Evolutionary conservation across 2,329 filamentous ascomycete species (phyloP).

Genomic region (Aspergillus ochraceoroseus): DNA sequence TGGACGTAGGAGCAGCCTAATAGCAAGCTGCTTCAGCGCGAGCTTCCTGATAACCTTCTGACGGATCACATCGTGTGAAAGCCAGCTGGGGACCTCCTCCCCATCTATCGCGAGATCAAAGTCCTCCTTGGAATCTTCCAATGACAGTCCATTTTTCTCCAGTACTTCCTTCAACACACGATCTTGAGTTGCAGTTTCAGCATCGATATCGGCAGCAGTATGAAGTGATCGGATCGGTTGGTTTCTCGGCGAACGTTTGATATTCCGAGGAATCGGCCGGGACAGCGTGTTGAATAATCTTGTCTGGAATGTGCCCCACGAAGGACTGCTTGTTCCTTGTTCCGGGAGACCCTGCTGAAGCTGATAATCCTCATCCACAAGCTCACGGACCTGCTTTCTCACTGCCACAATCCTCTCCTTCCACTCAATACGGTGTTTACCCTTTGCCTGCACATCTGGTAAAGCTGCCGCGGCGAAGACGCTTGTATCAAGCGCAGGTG

Average conservation of each 20-base stretch:
- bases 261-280: constrained; percentile 14
- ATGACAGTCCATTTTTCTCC: constrained; percentile 5
- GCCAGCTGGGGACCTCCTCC: constrained; percentile 29
- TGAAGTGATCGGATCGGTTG: constrained; percentile 8
- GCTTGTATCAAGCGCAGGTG: constrained; percentile 44
- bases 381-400: constrained; percentile 39
- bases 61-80: constrained; percentile 27
- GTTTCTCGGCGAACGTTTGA: constrained; percentile 9
- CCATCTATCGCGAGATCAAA: constrained; percentile 20
- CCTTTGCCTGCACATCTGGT: constrained; percentile 40
- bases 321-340: constrained; percentile 20
- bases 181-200: constrained; percentile 1
- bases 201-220: not conserved
- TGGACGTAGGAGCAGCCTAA: constrained; percentile 38
- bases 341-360: constrained; percentile 32
- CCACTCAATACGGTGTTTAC: constrained; percentile 38
- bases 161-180: constrained; percentile 7
- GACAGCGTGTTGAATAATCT: constrained; percentile 26
- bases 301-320: constrained; percentile 23
- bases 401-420: constrained; percentile 43
- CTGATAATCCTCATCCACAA: constrained; percentile 39
- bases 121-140: constrained; percentile 18
- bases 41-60: constrained; percentile 39
- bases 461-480: constrained; percentile 43
- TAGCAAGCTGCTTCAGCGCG: constrained; percentile 38